These are phyloP conservation scores for Margaritispora aquatica DNA, from an alignment of 495 filamentous ascomycete genomes.

Conservation along the genomic window DNA sequence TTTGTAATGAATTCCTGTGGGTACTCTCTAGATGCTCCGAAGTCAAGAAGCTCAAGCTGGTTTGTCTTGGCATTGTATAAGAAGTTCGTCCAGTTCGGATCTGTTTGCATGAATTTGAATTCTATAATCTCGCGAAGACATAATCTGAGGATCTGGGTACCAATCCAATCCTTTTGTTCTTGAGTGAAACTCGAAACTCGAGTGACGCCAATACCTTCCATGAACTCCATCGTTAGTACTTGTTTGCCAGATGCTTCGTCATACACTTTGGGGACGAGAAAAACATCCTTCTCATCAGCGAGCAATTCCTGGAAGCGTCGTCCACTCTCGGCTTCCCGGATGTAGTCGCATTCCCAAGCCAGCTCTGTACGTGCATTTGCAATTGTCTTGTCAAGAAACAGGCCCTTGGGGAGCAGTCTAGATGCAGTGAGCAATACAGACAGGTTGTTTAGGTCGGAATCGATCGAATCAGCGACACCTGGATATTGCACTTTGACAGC, in stretches of 20 bases:
- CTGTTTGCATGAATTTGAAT: conserved; percentile 97
- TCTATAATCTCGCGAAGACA: conserved; percentile 90
- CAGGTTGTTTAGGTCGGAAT: conserved; percentile 91
- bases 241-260: conserved; percentile 75
- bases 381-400: conserved; percentile 96
- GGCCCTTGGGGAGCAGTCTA: conserved; percentile 78
- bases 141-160: conserved; percentile 85
- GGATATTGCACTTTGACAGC: conserved; percentile 98
- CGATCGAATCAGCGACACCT: conserved; percentile 91
- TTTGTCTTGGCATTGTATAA: conserved; percentile 69
- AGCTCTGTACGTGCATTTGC: conserved; percentile 91
- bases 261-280: conserved; percentile 72
- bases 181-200: conserved; percentile 69
- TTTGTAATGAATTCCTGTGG: conserved; percentile 68
- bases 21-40: conserved; percentile 86
- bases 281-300: conserved; percentile 59
- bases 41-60: conserved; percentile 89
- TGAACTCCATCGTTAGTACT: conserved; percentile 89
- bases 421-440: conserved; percentile 86
- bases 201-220: conserved; percentile 83
- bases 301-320: conserved; percentile 69
- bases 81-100: conserved; percentile 99
- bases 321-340: conserved; percentile 75
- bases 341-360: conserved; percentile 95
- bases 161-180: conserved; percentile 82